Evolutionary conservation across 163 green algal genomes (phyloP), one percentile per base, ranked within the genome.

Genomic region (Chlorella variabilis): DNA sequence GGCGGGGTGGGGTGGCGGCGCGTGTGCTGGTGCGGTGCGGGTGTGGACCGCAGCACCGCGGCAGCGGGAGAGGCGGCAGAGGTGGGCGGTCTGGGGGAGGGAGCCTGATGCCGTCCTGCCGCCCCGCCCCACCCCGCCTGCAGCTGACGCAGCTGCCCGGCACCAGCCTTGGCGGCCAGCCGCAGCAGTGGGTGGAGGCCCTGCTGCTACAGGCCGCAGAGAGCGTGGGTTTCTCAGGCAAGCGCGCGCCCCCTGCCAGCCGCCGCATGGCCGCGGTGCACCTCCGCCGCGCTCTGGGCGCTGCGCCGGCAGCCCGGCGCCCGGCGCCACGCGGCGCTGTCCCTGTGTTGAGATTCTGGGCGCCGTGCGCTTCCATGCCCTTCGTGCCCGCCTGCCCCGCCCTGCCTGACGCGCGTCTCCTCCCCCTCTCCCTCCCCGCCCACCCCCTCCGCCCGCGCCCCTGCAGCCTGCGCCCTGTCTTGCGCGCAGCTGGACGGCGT

Each of bases 181-280:
- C 41, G 67, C 62, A 71, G 33, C 80, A 85, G 65, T 85, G 71
- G 59, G 80, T 77, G 41, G 80, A 85, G 80, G 62, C 31, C 36
- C 65, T 85, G 74, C 80, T 85, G 80, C 71, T 85, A 38, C 54
- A 75, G 74, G 71, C 78, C 1, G 78, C 78, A 3, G 78, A 63
- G 69, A 27, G 59, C 23, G 48, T 48, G 29, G 78, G 78, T 20
- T 84, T 42, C 78, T 71, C 70, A 0, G 68, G 68, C 34, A 31
- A 20, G 65, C 41, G 23, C 11, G 3, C 1, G 21, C 65, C 38
- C 25, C 62, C 56, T 36, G 15, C 45, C 45, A 54, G 45, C 45
- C 45, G 45, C 45, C 45, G 51, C n/a, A n/a, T n/a, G n/a, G n/a
- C n/a, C n/a, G n/a, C n/a, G n/a, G n/a, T n/a, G n/a, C n/a, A n/a